Evolutionary conservation across 2,329 filamentous ascomycete species (phyloP), one percentile per base, ranked within the genome.

Genomic region (Neocucurbitaria cava): DNA sequence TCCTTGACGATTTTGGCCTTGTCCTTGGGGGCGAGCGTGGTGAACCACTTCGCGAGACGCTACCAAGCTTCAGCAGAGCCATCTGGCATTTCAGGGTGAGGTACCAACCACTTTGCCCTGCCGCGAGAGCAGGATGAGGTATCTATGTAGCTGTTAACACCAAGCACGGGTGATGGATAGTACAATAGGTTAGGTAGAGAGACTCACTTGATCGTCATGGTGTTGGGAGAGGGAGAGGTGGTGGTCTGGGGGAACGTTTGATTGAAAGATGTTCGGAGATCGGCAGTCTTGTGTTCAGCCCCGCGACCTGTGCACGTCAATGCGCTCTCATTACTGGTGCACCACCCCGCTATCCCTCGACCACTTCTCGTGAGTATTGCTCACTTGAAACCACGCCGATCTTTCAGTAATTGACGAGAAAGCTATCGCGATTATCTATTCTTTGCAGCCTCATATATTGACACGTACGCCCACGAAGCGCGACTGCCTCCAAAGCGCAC

Each of bases 1-100:
- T 99, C 95, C 80, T 99, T 99, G 85, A 99, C 94, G 76, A 99
- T 98, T 85, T 99, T 99, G 79, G 94, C 95, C 83, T 99, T 99
- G 75, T 99, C 95, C 80, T 90, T 97, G 61, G 95, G 95, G 31
- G 94, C 96, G 60, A 99, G 85, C 15, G 95, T 99, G 50, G 93
- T 96, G 81, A 99, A 99, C 95, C 95, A 99, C 82, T 99, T 99
- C 67, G 95, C 95, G 52, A 99, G 89, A 75, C 95, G 93, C 95
- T 99, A 80, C 52, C 61, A 58, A 59, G 51, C 58, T 59, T 74
- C 59, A 71, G 71, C 62, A 72, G 55, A 54, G 73, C 61, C 43
- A 54, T 54, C 13, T 28, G 55, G 59, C 44, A 28, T 55, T 59
- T 52, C 51, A 51, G 62, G 61, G 61, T 68, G 59, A 78, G 79